Percentiles rank a stretch among this genome's conserved stretches.
These are phyloP conservation scores for Rhizopogon salebrosus DNA, from an alignment of 768 basidiomycete genomes.

Conservation along the genomic window DNA sequence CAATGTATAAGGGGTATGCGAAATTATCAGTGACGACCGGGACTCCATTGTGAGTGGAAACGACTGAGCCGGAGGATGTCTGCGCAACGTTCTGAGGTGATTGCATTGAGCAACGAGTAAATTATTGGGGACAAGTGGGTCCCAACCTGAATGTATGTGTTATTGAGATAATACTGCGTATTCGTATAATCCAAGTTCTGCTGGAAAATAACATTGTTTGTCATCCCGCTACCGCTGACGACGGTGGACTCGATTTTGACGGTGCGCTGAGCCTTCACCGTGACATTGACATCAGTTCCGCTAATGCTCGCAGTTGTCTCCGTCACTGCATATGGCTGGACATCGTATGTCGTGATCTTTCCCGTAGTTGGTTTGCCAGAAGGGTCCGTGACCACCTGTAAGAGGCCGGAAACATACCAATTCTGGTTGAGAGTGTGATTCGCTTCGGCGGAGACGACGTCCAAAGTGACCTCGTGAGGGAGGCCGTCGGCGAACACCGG, in stretches of 20 bases:
- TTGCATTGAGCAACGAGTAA: not conserved
- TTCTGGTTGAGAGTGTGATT: constrained; percentile 65
- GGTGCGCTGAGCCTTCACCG: constrained; percentile 52
- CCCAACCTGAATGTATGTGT: constrained; percentile 33
- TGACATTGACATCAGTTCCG: constrained; percentile 50
- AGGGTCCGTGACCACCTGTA: constrained; percentile 66
- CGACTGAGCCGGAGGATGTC: constrained; percentile 40
- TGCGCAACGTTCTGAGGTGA: constrained; percentile 43
- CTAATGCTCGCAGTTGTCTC: constrained; percentile 39
- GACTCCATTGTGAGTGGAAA: constrained; percentile 45
- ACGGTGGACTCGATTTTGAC: constrained; percentile 61
- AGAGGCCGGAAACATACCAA: constrained; percentile 69
- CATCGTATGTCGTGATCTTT: constrained; percentile 54
- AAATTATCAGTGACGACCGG: constrained; percentile 44
- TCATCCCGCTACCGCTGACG: constrained; percentile 53
- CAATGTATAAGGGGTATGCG: constrained; percentile 46
- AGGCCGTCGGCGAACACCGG: constrained; percentile 62
- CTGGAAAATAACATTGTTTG: constrained; percentile 51
- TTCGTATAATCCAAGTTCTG: constrained; percentile 61
- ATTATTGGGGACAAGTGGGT: not conserved
- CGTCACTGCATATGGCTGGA: constrained; percentile 50
- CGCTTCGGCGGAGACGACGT: constrained; percentile 65
- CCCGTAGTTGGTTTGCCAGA: constrained; percentile 65
- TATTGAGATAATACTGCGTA: constrained; percentile 52
- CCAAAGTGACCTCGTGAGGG: constrained; percentile 67